Percentiles rank a stretch among this genome's conserved stretches.
Conservation (phyloP, 2,329 filamentous ascomycete species). For the Paracoccidioides brasiliensis region DNA sequence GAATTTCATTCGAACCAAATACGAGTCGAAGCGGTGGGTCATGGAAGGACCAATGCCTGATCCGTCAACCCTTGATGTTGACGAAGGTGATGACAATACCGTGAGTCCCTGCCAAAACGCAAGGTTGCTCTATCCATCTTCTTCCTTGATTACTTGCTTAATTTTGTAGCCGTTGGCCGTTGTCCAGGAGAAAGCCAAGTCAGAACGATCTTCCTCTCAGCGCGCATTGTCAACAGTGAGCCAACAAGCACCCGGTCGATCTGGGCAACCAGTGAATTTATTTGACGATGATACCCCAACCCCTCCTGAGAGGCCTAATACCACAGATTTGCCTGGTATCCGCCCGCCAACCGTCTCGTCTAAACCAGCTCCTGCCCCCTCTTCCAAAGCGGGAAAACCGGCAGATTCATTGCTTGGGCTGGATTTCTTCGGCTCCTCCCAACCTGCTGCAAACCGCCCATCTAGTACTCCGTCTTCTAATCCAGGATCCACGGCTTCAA, state of each 20-base stretch:
- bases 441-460: slow-evolving; percentile 59
- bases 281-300: slow-evolving; percentile 58
- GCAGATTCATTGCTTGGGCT: slow-evolving; percentile 79
- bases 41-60: slow-evolving; percentile 95
- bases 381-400: slow-evolving; percentile 51
- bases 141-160: neutral
- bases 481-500: slow-evolving; percentile 44
- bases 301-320: slow-evolving; percentile 56
- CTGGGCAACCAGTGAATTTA: slow-evolving; percentile 50
- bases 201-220: slow-evolving; percentile 46
- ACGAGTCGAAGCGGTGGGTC: slow-evolving; percentile 97
- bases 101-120: slow-evolving; percentile 43
- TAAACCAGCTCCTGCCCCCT: slow-evolving; percentile 38
- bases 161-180: slow-evolving; percentile 46
- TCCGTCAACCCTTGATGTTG: slow-evolving; percentile 66
- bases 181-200: slow-evolving; percentile 58
- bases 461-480: slow-evolving; percentile 62
- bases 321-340: slow-evolving; percentile 39
- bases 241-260: slow-evolving; percentile 35
- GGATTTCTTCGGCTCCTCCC: slow-evolving; percentile 71
- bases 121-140: no score
- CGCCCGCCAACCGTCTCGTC: neutral
- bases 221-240: slow-evolving; percentile 30
- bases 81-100: slow-evolving; percentile 75
- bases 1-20: slow-evolving; percentile 98